Evolutionary conservation across 179 eudicot genomes (phyloP), one percentile per base, ranked within the genome.

Genomic region (Spergularia azorica): DNA sequence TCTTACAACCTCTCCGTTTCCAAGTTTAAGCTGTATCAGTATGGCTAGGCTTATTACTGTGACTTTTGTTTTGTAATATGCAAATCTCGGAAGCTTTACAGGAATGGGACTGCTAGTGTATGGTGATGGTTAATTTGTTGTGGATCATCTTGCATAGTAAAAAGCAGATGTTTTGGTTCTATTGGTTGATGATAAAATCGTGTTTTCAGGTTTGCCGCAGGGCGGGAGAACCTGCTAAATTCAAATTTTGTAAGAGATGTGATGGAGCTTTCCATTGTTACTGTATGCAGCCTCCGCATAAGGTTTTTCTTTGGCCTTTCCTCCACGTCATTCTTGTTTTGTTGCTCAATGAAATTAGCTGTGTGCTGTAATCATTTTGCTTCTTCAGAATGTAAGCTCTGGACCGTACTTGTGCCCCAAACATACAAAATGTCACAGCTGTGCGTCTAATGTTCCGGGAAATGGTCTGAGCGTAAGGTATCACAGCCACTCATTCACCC

Each of bases 371-470:
- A 14, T 20, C 54, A 67, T 81, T 73, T 67, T 88, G 17, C 41
- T 70, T 55, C 39, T 73, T 84, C 89, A 95, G 98, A 93, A 95
- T 85, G 93, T 91, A 64, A 89, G 97, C 81, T 88, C 83, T 76
- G 97, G 97, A 56, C 97, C 98, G 58, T 95, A 90, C 72, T 83
- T 95, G 84, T 95, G 98, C 84, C 95, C 98, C 60, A 95, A 93
- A 81, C 98, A 95, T 81, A 95, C 98, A 41, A 93, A 77, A 82
- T 95, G 98, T 81, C 99, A 95, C 81, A 93, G 99, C 84, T 95
- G 99, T 73, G 91, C 82, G 61, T 93, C 99, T 70, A 84, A 83
- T 79, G 97, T 95, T 41, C 97, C 98, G 61, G 98, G 98, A 76
- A 95, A 93, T 67, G 98, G 98, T 79, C 77, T 85, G 68, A 95